phyloP scores from a whole-genome alignment of 2,329 filamentous ascomycete genomes.

The Xylariaceae sp. region DNA sequence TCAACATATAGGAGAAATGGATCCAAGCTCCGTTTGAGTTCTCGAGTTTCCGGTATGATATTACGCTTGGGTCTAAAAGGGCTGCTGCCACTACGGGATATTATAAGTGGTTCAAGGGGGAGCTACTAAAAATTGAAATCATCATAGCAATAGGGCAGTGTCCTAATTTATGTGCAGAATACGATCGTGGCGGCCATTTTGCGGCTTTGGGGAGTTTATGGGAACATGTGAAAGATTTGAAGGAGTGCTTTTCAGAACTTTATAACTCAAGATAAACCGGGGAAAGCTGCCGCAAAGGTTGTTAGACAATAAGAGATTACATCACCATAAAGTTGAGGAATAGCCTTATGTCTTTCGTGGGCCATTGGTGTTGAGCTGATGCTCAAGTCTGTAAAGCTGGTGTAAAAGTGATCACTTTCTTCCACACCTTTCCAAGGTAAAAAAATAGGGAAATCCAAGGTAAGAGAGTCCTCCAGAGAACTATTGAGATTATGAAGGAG shows the following conservation, averaged over 20 bases:
- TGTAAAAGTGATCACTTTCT: too few species aligned
- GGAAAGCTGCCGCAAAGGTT: too few species aligned
- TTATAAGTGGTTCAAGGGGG: conserved; percentile 30
- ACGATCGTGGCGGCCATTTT: conserved; percentile 32
- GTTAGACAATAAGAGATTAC: too few species aligned
- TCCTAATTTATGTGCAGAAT: conserved; percentile 18
- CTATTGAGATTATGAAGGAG: too few species aligned
- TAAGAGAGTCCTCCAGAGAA: too few species aligned
- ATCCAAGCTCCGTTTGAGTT: conserved; percentile 29
- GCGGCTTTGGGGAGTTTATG: conserved; percentile 22
- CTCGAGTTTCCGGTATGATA: conserved; percentile 29
- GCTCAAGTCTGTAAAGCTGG: too few species aligned
- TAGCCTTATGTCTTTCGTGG: too few species aligned
- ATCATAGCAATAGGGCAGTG: neutral
- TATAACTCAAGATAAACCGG: too few species aligned
- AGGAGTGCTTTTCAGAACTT: neutral
- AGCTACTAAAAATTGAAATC: neutral
- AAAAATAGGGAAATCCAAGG: too few species aligned
- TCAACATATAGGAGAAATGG: conserved; percentile 21
- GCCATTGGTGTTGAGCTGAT: too few species aligned
- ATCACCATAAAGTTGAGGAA: too few species aligned
- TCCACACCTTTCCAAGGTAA: too few species aligned
- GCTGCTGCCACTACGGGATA: conserved; percentile 28
- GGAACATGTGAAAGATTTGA: neutral
- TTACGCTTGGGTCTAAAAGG: conserved; percentile 18